Evolutionary conservation across 306 rosid genomes (phyloP).

Genomic region (Quercus ilex): DNA sequence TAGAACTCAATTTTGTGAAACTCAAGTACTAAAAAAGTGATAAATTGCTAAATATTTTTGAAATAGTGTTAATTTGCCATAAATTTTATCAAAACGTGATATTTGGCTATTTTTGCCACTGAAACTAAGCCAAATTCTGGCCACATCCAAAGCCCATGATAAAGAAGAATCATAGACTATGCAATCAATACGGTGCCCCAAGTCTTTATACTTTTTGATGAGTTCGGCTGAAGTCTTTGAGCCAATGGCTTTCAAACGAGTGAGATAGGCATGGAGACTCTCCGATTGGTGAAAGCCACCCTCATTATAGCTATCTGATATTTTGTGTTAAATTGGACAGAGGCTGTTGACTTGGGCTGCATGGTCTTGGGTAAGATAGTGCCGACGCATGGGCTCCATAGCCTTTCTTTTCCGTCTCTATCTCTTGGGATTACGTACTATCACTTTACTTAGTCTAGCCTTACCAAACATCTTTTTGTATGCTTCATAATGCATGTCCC

Average conservation of each 20-base stretch:
- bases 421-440: no score
- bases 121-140: conserved; percentile 20
- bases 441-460: not conserved
- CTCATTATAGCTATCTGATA: conserved; percentile 59
- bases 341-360: conserved; percentile 21
- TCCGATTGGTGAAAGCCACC: conserved; percentile 45
- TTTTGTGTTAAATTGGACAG: conserved; percentile 44
- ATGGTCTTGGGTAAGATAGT: conserved; percentile 49
- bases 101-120: no score
- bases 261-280: conserved; percentile 31
- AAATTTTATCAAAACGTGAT: no score
- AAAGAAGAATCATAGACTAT: conserved; percentile 47
- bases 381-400: conserved; percentile 25
- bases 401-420: no score
- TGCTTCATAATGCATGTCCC: no score
- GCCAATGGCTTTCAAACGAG: conserved; percentile 35
- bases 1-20: no score
- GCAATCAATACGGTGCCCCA: conserved; percentile 34
- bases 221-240: conserved; percentile 38
- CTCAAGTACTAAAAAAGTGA: no score
- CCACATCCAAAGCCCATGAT: conserved; percentile 54
- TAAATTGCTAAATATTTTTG: no score
- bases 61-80: no score
- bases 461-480: no score
- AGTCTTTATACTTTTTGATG: conserved; percentile 24